Base-by-base conservation (phyloP, 768 basidiomycete species). In the Boletus reticulatus region DNA sequence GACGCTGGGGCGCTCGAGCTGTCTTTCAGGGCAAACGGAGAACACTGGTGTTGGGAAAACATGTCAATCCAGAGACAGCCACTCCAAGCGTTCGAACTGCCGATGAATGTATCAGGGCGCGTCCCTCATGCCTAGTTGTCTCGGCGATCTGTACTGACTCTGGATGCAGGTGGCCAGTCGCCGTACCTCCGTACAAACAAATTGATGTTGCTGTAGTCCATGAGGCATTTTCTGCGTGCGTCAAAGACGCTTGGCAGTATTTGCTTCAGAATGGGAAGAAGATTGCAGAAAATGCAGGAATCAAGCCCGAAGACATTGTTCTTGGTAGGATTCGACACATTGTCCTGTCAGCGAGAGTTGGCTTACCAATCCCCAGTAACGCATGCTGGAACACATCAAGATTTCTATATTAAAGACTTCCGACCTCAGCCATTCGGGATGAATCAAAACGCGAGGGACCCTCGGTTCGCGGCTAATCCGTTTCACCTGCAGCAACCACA, bases 221-320 rank as follows among this genome's bases (percentile, higher is more conserved):
- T 46, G 70, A 71, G 43, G 57, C 51, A 5, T 57, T 46, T n/a
- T 37, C 73, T 24, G 27, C 59, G 8, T 60, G 61, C 17, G 62
- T 73, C 14, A 67, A 67, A 19, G 67, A 73, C 6, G 78, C 76
- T 6, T 79, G 79, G 79, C 56, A 62, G 19, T 73, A 70, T 47
- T 60, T 79, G 0, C 68, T 77, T 4, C 50, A 66, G 9, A 57
- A 72, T 13, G 76, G 70, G 1, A 63, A 61, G n/a, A 56, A 48
- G 12, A 53, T 78, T 13, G 75, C 74, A 0, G 52, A 60, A 16
- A 56, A 67, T 31, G 64, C 71, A 51, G 59, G 62, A n/a, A 64
- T 78, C n/a, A 57, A 64, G 55, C 76, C 78, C 0, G 72, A 78
- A 56, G 71, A 79, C 7, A 48, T 80, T 4, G 71, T 79, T 31